Conservation (phyloP, 441 rosid genomes). For the Iberis amara region DNA sequence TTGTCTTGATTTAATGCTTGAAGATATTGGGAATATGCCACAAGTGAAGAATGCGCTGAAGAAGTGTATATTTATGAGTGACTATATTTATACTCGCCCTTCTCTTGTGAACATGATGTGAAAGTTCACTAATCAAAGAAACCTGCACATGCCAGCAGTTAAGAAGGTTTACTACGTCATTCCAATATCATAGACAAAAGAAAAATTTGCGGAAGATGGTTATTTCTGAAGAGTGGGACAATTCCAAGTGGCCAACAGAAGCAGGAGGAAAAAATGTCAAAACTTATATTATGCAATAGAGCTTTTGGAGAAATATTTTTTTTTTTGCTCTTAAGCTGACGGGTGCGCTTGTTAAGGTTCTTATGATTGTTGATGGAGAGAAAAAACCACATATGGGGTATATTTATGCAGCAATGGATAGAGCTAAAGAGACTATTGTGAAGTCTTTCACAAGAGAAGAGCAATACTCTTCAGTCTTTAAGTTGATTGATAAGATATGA, state of each 20-base stretch:
- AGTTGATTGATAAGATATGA: background rate
- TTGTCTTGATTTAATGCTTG: background rate
- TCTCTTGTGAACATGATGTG: constrained; percentile 5
- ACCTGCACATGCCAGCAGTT: background rate
- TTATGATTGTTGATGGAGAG: background rate
- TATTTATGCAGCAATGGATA: background rate
- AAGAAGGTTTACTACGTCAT: background rate
- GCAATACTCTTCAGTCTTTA: background rate
- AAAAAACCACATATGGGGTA: background rate
- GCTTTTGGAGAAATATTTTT: background rate
- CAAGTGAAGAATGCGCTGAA: background rate
- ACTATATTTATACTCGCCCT: background rate
- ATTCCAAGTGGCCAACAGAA: background rate
- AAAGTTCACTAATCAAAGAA: background rate
- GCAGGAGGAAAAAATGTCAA: background rate
- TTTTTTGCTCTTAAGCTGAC: background rate
- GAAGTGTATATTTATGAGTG: background rate
- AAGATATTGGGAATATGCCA: background rate
- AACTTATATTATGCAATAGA: background rate
- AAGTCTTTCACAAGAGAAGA: background rate
- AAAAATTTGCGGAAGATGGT: background rate
- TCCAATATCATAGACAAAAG: background rate
- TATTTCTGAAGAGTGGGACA: background rate
- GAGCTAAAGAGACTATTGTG: background rate
- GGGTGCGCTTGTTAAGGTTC: background rate